Conservation (phyloP, 305 asterid species). For the Salvia sclarea region DNA sequence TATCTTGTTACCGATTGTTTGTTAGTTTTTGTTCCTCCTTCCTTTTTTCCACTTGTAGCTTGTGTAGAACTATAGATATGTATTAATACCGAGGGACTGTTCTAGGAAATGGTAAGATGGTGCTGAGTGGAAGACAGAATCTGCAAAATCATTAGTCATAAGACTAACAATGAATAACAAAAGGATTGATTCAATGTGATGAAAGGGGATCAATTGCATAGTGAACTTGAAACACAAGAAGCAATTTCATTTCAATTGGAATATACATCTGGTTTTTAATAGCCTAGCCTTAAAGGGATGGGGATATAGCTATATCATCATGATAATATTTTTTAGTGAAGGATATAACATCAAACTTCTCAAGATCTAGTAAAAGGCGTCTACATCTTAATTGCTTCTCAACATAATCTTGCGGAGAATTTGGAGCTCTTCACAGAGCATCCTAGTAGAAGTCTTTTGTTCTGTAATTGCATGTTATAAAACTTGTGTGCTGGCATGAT, state of each 20-base stretch:
- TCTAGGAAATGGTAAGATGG: constrained; percentile 11
- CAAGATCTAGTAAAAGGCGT: neutral
- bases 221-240: constrained; percentile 8
- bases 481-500: neutral
- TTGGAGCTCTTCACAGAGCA: neutral
- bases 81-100: constrained; percentile 8
- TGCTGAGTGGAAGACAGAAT: constrained; percentile 11
- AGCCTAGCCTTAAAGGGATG: neutral
- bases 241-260: constrained; percentile 4
- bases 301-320: constrained; percentile 1
- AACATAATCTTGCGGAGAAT: neutral
- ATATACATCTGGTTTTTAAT: constrained; percentile 6
- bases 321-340: constrained; percentile 1
- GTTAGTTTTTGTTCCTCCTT: neutral
- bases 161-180: constrained; percentile 1
- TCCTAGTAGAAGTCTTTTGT: neutral
- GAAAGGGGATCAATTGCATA: constrained; percentile 3
- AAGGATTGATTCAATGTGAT: constrained; percentile 17
- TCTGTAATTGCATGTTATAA: neutral
- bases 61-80: neutral
- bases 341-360: constrained; percentile 7
- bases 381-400: constrained; percentile 13
- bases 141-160: constrained; percentile 14
- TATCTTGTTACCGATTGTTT: neutral
- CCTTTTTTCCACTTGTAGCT: constrained; percentile 1